Evolutionary conservation across 2,329 filamentous ascomycete species (phyloP), one percentile per base, ranked within the genome.

Genomic region (Paecilomyces fulvus): DNA sequence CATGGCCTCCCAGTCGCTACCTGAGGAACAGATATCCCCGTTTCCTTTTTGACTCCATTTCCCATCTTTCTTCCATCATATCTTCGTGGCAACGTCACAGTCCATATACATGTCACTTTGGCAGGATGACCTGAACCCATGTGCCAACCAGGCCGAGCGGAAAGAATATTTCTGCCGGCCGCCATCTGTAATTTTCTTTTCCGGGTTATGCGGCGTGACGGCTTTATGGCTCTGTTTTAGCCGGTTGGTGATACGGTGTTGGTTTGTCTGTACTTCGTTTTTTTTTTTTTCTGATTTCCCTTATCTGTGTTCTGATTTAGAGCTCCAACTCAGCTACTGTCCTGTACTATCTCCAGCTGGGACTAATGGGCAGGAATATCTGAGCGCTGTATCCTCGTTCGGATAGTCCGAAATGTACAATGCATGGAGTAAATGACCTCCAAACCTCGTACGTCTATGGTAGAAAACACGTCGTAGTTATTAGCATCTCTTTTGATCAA

Each of bases 1-100:
- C 58, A 70, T 30, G 69, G 68, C 17, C 58, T 72, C 3, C 67
- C 69, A 37, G 17, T 49, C 20, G 48, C 25, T 56, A 55, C 28
- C 20, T 25, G 6, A 20, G 11, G 30, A 43, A 43, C 7, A 7
- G 31, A 54, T 21, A 20, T 54, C 14, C 9, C 14, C n/a, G n/a
- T 31, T 4, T 20, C 14, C 14, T 53, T 52, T 58, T 52, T 58
- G 51, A 54, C 30, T 31, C 31, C 49, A 56, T 58, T 56, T 49
- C 21, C 21, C 10, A 50, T 56, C 48, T 23, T 21, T 28, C 46
- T 23, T 49, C 21, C 48, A 49, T 49, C 25, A 12, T 20, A 28
- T 28, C 20, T 10, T 20, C 48, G 48, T 49, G 48, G 23, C 10
- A 12, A 23, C 10, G n/a, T 21, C 8, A 9, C 48, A 49, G 20